Conservation (phyloP, 495 filamentous ascomycete genomes). For the Daldinia loculata region DNA sequence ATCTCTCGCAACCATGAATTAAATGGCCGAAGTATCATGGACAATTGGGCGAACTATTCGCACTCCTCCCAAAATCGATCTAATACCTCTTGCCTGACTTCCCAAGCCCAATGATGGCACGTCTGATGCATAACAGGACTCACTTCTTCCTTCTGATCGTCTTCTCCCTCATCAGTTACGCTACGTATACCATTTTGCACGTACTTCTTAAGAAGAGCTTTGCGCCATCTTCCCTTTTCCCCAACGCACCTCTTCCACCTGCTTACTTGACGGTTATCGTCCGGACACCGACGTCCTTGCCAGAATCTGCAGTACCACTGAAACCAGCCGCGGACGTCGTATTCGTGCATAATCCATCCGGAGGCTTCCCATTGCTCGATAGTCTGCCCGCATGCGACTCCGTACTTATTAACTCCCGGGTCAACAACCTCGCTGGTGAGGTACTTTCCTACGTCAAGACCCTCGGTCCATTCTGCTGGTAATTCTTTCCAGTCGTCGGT, state of each 20-base stretch:
- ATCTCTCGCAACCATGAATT: neutral
- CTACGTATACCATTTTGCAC: constrained; percentile 51
- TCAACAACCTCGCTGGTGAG: constrained; percentile 50
- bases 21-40: neutral
- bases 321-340: constrained; percentile 61
- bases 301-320: constrained; percentile 63
- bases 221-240: constrained; percentile 56
- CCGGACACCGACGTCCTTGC: constrained; percentile 56
- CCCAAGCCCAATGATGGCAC: constrained; percentile 61
- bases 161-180: constrained; percentile 56
- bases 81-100: constrained; percentile 55
- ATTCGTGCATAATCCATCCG: constrained; percentile 58
- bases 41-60: constrained; percentile 12
- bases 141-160: constrained; percentile 47
- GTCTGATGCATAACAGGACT: constrained; percentile 63
- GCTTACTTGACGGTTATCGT: constrained; percentile 59
- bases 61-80: constrained; percentile 54
- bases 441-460: constrained; percentile 47
- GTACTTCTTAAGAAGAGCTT: constrained; percentile 58
- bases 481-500: constrained; percentile 55
- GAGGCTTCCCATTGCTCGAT: constrained; percentile 62
- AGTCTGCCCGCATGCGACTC: constrained; percentile 56
- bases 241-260: constrained; percentile 60
- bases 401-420: constrained; percentile 58
- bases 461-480: constrained; percentile 50